Conservation (phyloP, 2,329 filamentous ascomycete species). For the Daldinia sp. region DNA sequence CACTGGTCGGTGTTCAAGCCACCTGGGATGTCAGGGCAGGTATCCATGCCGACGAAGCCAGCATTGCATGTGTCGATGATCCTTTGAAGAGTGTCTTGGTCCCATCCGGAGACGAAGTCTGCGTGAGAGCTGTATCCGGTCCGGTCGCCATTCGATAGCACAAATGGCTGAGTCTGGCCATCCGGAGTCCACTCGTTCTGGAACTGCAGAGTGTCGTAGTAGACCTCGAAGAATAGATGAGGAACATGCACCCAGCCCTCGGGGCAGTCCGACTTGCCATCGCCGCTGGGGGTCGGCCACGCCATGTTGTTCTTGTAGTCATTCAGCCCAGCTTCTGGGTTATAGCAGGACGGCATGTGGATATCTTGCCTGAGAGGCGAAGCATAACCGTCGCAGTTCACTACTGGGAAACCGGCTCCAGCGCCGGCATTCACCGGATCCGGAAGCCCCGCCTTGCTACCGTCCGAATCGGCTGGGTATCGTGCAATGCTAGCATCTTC, state of each 20-base stretch:
- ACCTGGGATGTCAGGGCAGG: conserved; percentile 64
- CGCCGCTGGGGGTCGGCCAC: conserved; percentile 60
- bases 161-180: conserved; percentile 66
- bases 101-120: conserved; percentile 78
- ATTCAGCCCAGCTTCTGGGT: conserved; percentile 65
- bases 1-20: conserved; percentile 61
- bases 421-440: conserved; percentile 62
- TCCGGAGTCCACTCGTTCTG: conserved; percentile 59
- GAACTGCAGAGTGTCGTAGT: conserved; percentile 64
- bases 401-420: conserved; percentile 71
- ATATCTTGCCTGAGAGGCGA: conserved; percentile 70
- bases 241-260: conserved; percentile 61
- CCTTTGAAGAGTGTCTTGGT: conserved; percentile 67
- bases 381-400: conserved; percentile 68
- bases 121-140: conserved; percentile 75
- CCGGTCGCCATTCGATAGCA: conserved; percentile 73
- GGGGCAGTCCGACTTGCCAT: conserved; percentile 63
- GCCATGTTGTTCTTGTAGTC: conserved; percentile 70
- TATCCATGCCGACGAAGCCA: conserved; percentile 65
- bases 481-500: conserved; percentile 54
- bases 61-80: conserved; percentile 72
- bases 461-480: conserved; percentile 63
- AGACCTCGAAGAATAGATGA: conserved; percentile 65
- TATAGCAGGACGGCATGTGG: conserved; percentile 77
- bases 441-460: conserved; percentile 60